Conservation (phyloP, 2,329 filamentous ascomycete genomes). For the Hysterium pulicare region DNA sequence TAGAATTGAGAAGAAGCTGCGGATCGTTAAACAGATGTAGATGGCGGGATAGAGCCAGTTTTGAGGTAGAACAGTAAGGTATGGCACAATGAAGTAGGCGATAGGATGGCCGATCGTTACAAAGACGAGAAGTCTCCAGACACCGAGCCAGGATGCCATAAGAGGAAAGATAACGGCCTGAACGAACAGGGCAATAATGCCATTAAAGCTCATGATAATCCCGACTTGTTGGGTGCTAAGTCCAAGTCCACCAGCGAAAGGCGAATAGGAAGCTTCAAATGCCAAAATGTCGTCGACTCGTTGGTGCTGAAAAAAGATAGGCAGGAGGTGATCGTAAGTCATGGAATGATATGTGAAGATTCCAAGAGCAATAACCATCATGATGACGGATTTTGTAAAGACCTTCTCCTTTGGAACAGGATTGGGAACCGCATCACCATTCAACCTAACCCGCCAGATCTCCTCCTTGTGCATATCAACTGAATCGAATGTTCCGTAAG, state of each 20-base stretch:
- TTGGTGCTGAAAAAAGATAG: constrained; percentile 87
- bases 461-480: constrained; percentile 54
- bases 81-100: constrained; percentile 67
- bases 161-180: constrained; percentile 69
- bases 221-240: constrained; percentile 65
- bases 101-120: constrained; percentile 65
- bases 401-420: constrained; percentile 40
- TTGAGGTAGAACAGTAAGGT: constrained; percentile 58
- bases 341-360: constrained; percentile 95
- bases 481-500: constrained; percentile 69
- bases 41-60: constrained; percentile 58
- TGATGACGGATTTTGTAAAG: constrained; percentile 64
- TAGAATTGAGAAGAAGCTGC: constrained; percentile 66
- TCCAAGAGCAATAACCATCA: constrained; percentile 75
- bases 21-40: constrained; percentile 62
- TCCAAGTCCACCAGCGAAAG: constrained; percentile 60
- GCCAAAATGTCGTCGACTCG: constrained; percentile 40
- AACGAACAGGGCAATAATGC: constrained; percentile 67
- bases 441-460: constrained; percentile 49
- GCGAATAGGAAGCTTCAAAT: constrained; percentile 19
- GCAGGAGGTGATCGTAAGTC: constrained; percentile 88
- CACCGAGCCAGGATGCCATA: constrained; percentile 60
- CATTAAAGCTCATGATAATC: constrained; percentile 66
- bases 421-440: constrained; percentile 46
- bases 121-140: constrained; percentile 64